Percentiles rank a stretch among this genome's conserved stretches.
Conservation (phyloP, 1,284 basidiomycete genomes). For the Papiliotrema fonsecae region DNA sequence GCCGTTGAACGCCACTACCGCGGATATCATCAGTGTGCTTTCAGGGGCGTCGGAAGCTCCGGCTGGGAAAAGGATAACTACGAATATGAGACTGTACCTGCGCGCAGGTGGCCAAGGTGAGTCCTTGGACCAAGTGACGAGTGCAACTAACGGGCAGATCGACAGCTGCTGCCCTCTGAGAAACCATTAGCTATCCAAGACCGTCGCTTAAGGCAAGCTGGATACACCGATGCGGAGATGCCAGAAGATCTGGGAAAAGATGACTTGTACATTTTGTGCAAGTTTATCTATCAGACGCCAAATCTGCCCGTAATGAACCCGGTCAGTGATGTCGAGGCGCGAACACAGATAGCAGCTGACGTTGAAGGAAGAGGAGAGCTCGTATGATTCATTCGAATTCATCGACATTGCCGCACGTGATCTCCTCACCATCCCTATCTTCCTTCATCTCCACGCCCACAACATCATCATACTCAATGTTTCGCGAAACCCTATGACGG, state of each 20-base stretch:
- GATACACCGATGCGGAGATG: conserved; percentile 79
- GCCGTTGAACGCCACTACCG: conserved; percentile 63
- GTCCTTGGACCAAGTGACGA: conserved; percentile 22
- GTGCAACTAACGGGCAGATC: conserved; percentile 55
- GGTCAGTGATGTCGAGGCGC: conserved; percentile 49
- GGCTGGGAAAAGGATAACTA: conserved; percentile 58
- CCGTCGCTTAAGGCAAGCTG: conserved; percentile 81
- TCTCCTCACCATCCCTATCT: conserved; percentile 84
- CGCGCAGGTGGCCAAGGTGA: conserved; percentile 76
- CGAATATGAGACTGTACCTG: conserved; percentile 66
- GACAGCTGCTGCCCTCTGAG: conserved; percentile 73
- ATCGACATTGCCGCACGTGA: conserved; percentile 81
- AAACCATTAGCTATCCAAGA: conserved; percentile 80
- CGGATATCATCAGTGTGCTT: conserved; percentile 62
- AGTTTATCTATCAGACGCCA: conserved; percentile 64
- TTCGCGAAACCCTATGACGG: conserved; percentile 91
- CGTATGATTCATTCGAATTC: conserved; percentile 69
- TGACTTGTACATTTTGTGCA: conserved; percentile 79
- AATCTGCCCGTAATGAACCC: conserved; percentile 56
- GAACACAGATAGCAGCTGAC: conserved; percentile 1
- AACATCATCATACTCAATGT: conserved; percentile 83
- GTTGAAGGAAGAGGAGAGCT: conserved; percentile 62
- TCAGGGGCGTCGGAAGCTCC: conserved; percentile 23
- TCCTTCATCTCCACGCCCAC: conserved; percentile 80
- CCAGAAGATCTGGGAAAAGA: conserved; percentile 74